Base-by-base conservation (phyloP, 371 early-diverging fungal species). In the Mortierella sp. region DNA sequence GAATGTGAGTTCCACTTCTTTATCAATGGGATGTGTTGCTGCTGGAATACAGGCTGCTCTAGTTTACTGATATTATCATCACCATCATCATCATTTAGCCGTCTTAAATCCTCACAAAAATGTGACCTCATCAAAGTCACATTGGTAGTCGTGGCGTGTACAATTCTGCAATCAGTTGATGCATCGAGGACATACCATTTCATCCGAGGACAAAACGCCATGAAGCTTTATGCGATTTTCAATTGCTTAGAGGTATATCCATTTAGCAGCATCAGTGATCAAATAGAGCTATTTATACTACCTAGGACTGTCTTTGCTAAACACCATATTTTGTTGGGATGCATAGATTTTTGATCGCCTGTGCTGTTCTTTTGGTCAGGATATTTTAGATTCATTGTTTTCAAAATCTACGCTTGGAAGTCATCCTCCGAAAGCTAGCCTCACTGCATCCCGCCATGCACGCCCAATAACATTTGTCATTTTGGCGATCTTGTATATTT, bases 181-280 rank as follows among this genome's bases (percentile, higher is more conserved):
- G 91, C 96, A 11, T 94, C 97, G 6, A 88, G 93, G 68, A 87
- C 98, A 58, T 98, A 99, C 85, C 98, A 98, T 86, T 89, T 93
- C 12, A 95, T 99, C 45, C 93, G 99, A 8, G 98, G 97, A 5
- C 99, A 99, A 85, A 92, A 96, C 43, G 91, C 96, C 10, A 91
- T 99, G 78, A 98, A 99, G 85, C 90, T 99, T 24, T 98, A 98
- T 73, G 97, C 99, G 30, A 95, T 99, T 16, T 99, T 96, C 78
- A 98, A 97, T 76, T 92, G 94, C 24, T 85, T 98, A 51, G 99
- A 99, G 86, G 93, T 96, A 64, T 55, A 12, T 22, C 18, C 26
- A 26, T 24, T 16, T 28, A 12, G 24, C 28, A 26, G 22, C 10
- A 28, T 45, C 5, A 45, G 47, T 45, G 18, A 14, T 18, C 1